Evolutionary conservation across 495 filamentous ascomycete genomes (phyloP).

Genomic region (Neurospora sp.): DNA sequence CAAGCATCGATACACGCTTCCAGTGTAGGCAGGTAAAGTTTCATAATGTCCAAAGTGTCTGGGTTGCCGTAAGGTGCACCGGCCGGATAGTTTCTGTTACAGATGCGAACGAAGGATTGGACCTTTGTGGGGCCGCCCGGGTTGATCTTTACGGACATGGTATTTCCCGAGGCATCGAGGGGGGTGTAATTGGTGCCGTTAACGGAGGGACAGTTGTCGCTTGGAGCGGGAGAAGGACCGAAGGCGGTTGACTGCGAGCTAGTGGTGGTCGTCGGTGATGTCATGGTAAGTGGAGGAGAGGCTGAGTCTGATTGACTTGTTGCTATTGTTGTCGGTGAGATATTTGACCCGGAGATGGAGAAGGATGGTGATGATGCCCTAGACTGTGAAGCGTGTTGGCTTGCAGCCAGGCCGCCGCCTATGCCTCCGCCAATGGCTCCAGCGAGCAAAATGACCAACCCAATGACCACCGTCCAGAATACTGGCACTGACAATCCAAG

Average conservation of each 20-base stretch:
- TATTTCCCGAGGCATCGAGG: conserved; percentile 13
- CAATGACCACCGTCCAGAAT: conserved; percentile 22
- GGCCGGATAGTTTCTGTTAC: conserved; percentile 24
- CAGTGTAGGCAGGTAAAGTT: conserved; percentile 23
- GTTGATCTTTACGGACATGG: conserved; percentile 7
- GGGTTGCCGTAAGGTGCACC: conserved; percentile 10
- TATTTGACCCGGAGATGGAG: conserved; percentile 2
- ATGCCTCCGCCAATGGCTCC: conserved; percentile 25
- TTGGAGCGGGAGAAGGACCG: conserved; percentile 7
- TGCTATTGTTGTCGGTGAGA: neutral
- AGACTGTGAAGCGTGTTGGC: neutral
- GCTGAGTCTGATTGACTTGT: neutral
- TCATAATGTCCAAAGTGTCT: conserved; percentile 21
- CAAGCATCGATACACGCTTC: conserved; percentile 26
- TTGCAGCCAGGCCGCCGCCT: conserved; percentile 15
- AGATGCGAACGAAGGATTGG: conserved; percentile 21
- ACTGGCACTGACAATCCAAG: conserved; percentile 21
- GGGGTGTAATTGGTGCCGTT: conserved; percentile 18
- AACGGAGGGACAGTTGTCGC: conserved; percentile 19
- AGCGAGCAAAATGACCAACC: conserved; percentile 19
- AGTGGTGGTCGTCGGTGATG: conserved; percentile 2
- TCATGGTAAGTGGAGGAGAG: conserved; percentile 6
- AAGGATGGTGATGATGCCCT: conserved; percentile 1
- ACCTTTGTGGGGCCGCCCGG: conserved; percentile 1
- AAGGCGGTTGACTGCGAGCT: neutral